phyloP scores from a whole-genome alignment of 805 yeast genomes.

The Candida rishiriensis region DNA sequence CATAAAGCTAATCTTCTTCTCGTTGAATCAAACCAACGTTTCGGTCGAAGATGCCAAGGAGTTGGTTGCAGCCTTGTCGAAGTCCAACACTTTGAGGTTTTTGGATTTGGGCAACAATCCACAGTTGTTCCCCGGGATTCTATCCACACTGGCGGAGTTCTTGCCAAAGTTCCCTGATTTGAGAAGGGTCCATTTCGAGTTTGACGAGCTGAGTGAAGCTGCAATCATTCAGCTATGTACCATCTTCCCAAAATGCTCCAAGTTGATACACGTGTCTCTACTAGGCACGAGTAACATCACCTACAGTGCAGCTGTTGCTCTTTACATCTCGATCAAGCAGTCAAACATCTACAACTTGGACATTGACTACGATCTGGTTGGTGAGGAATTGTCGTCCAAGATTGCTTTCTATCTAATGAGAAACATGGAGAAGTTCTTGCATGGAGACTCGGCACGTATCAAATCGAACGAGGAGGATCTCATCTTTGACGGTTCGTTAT shows the following conservation, averaged over 20 bases:
- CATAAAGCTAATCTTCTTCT: constrained; percentile 43
- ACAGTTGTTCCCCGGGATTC: constrained; percentile 45
- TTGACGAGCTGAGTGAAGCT: constrained; percentile 43
- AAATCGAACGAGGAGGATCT: constrained; percentile 46
- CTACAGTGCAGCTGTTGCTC: constrained; percentile 40
- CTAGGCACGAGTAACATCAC: constrained; percentile 46
- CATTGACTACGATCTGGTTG: constrained; percentile 47
- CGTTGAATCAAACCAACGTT: constrained; percentile 49
- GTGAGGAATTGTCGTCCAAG: constrained; percentile 48
- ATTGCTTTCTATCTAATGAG: constrained; percentile 54
- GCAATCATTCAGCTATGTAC: constrained; percentile 46
- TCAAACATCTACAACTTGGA: constrained; percentile 50
- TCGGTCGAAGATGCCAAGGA: constrained; percentile 34
- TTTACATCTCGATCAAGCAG: constrained; percentile 46
- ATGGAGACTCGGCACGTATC: constrained; percentile 23
- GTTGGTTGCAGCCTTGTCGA: constrained; percentile 34
- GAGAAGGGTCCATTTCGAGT: constrained; percentile 51
- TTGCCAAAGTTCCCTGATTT: constrained; percentile 43
- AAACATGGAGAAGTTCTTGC: constrained; percentile 46
- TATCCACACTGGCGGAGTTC: constrained; percentile 39
- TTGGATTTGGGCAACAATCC: constrained; percentile 52
- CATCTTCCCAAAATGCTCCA: constrained; percentile 43
- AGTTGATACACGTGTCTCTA: constrained; percentile 48
- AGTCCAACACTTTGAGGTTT: constrained; percentile 39
- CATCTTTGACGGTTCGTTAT: constrained; percentile 69